phyloP scores from a whole-genome alignment of 345 rosid genomes.

The Gossypium arboreum region DNA sequence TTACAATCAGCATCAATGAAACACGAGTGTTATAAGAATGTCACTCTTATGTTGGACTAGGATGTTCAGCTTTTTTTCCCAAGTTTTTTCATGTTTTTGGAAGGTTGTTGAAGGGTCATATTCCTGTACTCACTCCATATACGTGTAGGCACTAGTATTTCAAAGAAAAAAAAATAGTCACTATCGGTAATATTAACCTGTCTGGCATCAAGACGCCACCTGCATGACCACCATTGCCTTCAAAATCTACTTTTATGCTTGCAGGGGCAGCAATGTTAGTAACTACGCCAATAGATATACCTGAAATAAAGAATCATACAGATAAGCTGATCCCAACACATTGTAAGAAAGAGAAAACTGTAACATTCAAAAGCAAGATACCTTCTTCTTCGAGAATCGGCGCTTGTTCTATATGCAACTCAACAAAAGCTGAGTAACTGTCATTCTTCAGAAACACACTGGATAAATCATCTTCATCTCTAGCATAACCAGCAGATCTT shows the following conservation, averaged over 20 bases:
- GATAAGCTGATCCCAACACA: constrained; percentile 7
- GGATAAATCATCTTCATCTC: constrained; percentile 48
- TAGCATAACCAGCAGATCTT: constrained; percentile 73
- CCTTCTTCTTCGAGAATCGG: constrained; percentile 90
- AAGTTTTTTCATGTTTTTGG: not conserved
- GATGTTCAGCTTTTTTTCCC: not conserved
- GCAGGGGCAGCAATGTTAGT: constrained; percentile 98
- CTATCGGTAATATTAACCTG: constrained; percentile 39
- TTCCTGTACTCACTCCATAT: not conserved
- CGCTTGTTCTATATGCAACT: constrained; percentile 96
- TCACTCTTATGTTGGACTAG: too few relatives aligned
- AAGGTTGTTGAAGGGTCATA: not conserved
- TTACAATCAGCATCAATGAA: not conserved
- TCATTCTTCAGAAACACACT: constrained; percentile 63
- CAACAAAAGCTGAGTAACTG: constrained; percentile 75
- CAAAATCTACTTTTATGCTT: constrained; percentile 83
- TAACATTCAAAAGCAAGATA: constrained; percentile 19
- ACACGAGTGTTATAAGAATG: not conserved
- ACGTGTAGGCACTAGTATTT: not conserved
- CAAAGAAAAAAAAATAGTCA: not conserved
- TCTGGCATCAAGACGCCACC: constrained; percentile 93
- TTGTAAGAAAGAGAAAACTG: not conserved
- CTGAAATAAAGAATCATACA: constrained; percentile 30
- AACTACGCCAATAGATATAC: constrained; percentile 74
- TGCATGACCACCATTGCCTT: constrained; percentile 95